Base-by-base conservation (phyloP, 371 early-diverging fungal species). In the Mortierella sp. region DNA sequence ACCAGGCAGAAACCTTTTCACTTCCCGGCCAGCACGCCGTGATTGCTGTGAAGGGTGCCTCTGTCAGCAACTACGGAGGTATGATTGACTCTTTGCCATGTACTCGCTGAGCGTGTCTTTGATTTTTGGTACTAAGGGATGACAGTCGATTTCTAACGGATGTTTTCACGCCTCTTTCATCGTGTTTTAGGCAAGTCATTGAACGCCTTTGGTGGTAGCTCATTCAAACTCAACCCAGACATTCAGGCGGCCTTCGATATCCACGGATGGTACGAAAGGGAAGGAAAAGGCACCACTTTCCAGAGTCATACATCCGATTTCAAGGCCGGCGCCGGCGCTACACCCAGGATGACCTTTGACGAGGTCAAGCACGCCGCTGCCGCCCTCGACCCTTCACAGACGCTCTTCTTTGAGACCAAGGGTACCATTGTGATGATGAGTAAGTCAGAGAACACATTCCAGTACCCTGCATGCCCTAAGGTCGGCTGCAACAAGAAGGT, bases 401-500 rank as follows among this genome's bases (percentile, higher is more conserved):
- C 71, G 43, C 48, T 85, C n/a, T 71, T 51, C 53, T 85, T 81
- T 67, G 86, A 85, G 53, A 40, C 50, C 53, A 85, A 85, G 77
- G 86, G 76, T 9, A 81, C 82, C 37, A 79, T 85, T 76, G 79
- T 81, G 34, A 81, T 76, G 82, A 85, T 85, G 85, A 34, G 78
- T 77, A 85, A 85, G 72, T 26, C 82, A 0, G 86, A 85, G 9
- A 73, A 26, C 43, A 80, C 80, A 37, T 85, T 74, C 74, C 31
- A 69, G 0, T 99, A 98, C 88, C 95, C 99, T 46, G 95, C 95
- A 5, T 99, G 98, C 89, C 96, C 96, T n/a, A 83, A 87, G 8
- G 89, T 89, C 0, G 92, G 89, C 26, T 99, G 99, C 88, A 95
- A 92, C 81, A 99, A 98, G 89, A 99, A 99, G 92, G 92, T 97